A percentile compares a stretch with the other conserved stretches of the same genome.
phyloP scores from a whole-genome alignment of 371 early-diverging fungal genomes.

The Apophysomyces elegans region DNA sequence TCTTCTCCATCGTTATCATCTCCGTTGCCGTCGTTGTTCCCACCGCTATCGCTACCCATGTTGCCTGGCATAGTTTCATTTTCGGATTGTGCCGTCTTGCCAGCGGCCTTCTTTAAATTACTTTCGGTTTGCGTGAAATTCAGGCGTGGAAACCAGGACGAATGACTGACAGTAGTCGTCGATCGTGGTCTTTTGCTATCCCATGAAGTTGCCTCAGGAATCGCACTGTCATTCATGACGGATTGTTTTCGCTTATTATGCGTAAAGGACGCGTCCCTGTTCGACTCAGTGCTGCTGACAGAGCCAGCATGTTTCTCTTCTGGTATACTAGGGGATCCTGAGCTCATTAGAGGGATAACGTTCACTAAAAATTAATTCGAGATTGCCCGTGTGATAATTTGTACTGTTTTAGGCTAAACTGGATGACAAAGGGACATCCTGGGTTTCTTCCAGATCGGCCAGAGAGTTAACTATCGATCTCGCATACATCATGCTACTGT shows the following conservation, averaged over 20 bases:
- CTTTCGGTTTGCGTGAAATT: constrained; percentile 9
- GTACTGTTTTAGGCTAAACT: constrained; percentile 2
- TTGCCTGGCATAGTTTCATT: neutral
- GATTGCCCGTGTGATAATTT: constrained; percentile 1
- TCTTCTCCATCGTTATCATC: neutral
- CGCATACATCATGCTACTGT: too few relatives aligned
- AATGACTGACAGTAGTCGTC: constrained; percentile 16
- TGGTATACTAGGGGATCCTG: neutral
- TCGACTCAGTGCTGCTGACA: neutral
- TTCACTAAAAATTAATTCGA: neutral
- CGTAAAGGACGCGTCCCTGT: neutral
- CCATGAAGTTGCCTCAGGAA: neutral
- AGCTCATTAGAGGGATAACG: neutral
- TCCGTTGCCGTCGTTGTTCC: neutral
- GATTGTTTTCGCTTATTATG: neutral
- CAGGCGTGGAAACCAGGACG: constrained; percentile 20
- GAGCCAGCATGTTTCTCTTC: neutral
- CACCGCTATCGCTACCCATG: neutral
- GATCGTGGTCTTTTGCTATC: constrained; percentile 16
- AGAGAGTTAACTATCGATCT: too few relatives aligned
- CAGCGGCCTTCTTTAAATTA: constrained; percentile 3
- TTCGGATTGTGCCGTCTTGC: neutral
- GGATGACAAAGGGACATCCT: neutral
- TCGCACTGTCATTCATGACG: neutral
- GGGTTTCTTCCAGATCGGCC: too few relatives aligned